phyloP scores from a whole-genome alignment of 495 filamentous ascomycete species.

The Sphaerosporella brunnea region DNA sequence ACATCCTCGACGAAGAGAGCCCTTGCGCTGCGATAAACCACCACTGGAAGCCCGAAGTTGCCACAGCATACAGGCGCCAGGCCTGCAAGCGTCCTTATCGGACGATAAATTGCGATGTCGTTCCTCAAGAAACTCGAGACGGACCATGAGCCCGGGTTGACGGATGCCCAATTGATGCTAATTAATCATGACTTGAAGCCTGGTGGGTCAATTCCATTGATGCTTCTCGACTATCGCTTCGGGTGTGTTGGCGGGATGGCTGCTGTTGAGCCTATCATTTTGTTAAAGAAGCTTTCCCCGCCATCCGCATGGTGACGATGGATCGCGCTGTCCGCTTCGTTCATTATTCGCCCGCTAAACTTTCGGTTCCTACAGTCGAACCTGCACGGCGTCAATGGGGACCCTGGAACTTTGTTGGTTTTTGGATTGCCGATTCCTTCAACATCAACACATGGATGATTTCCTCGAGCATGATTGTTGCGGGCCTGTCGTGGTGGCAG shows the following conservation, averaged over 20 bases:
- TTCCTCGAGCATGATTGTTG: conserved; percentile 59
- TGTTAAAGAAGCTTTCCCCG: neutral
- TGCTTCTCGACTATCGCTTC: neutral
- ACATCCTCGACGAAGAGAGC: neutral
- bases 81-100: neutral
- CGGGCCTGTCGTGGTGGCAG: conserved; percentile 86
- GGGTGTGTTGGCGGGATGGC: too few relatives aligned
- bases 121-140: conserved; percentile 44
- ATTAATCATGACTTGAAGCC: conserved; percentile 81
- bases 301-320: neutral
- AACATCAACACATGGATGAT: conserved; percentile 99
- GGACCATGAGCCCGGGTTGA: conserved; percentile 57
- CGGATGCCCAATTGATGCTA: conserved; percentile 73
- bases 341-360: neutral
- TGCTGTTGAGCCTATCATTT: too few relatives aligned
- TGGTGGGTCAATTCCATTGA: conserved; percentile 30
- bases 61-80: neutral
- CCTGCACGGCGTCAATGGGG: conserved; percentile 72
- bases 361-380: conserved; percentile 42
- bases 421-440: conserved; percentile 87
- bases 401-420: conserved; percentile 73
- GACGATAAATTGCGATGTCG: conserved; percentile 1
- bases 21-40: neutral
- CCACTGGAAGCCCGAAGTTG: neutral
- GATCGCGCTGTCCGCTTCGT: neutral